Evolutionary conservation across 495 filamentous ascomycete genomes (phyloP).

Genomic region (Penicillium paradoxum): DNA sequence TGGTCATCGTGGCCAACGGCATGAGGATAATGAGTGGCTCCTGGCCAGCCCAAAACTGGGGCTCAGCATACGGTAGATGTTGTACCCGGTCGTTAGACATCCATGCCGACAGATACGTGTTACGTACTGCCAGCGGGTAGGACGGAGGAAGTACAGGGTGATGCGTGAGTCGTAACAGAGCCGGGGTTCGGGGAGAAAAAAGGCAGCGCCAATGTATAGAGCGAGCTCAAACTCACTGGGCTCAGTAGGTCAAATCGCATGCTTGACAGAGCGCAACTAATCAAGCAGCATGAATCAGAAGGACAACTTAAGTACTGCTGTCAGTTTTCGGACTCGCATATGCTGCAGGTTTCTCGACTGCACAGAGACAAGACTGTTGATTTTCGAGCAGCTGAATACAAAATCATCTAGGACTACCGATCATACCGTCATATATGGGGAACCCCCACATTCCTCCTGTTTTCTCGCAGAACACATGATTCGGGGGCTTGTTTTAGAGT

Average conservation of each 20-base stretch:
- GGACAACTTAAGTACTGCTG: no score
- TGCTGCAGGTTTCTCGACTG: no score
- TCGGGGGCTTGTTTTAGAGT: no score
- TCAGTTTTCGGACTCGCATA: no score
- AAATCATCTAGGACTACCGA: no score
- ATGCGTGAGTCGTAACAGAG: conserved; percentile 18
- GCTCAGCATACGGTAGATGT: conserved; percentile 34
- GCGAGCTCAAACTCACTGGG: conserved; percentile 19
- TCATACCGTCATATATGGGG: no score
- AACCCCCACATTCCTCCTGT: no score
- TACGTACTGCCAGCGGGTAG: conserved; percentile 46
- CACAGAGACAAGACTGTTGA: no score
- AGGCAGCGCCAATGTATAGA: conserved; percentile 22
- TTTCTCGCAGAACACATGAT: no score
- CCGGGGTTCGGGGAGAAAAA: conserved; percentile 8
- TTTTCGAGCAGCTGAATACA: no score
- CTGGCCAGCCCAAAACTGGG: conserved; percentile 50
- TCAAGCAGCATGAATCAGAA: no score
- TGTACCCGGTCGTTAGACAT: conserved; percentile 39
- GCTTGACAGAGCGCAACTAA: not conserved
- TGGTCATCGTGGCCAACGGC: conserved; percentile 47
- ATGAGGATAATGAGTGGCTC: conserved; percentile 40
- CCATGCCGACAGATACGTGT: conserved; percentile 45
- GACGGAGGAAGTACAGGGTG: conserved; percentile 38
- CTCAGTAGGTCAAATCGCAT: conserved; percentile 26